Evolutionary conservation across 805 yeast species (phyloP).

Genomic region (Yarrowia sp.): DNA sequence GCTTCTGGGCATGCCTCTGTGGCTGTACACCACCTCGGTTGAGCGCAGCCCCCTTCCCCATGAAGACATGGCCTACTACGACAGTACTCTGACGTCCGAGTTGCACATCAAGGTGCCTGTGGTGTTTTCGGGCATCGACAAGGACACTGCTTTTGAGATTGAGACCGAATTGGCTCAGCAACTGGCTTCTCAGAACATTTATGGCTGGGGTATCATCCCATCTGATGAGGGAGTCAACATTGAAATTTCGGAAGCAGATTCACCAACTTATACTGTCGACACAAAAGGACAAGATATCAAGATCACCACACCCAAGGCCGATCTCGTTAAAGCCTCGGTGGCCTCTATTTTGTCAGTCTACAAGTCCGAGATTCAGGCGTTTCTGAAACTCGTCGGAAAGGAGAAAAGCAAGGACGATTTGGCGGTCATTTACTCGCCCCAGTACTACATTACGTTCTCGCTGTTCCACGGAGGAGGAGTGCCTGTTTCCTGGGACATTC

Average conservation of each 20-base stretch:
- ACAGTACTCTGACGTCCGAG: conserved; percentile 35
- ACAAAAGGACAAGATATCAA: conserved; percentile 43
- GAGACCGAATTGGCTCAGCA: conserved; percentile 56
- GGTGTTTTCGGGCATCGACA: conserved; percentile 42
- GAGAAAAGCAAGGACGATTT: conserved; percentile 28
- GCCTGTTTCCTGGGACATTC: conserved; percentile 73
- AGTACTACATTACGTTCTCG: conserved; percentile 73
- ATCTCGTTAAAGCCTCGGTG: conserved; percentile 54
- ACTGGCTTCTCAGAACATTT: conserved; percentile 48
- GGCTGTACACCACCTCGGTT: conserved; percentile 59
- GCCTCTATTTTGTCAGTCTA: conserved; percentile 42
- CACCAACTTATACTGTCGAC: conserved; percentile 43
- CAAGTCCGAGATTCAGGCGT: conserved; percentile 48
- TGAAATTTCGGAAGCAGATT: conserved; percentile 28
- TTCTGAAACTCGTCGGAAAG: conserved; percentile 35
- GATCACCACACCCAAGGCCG: conserved; percentile 43
- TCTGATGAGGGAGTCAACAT: conserved; percentile 37
- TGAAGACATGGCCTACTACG: conserved; percentile 42
- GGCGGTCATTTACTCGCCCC: conserved; percentile 54
- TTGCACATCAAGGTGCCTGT: conserved; percentile 36
- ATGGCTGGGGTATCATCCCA: conserved; percentile 37
- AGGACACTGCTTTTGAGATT: conserved; percentile 49
- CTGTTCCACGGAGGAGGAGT: conserved; percentile 59
- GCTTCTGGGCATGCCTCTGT: conserved; percentile 56
- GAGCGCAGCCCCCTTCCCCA: conserved; percentile 61